These are phyloP conservation scores for Calonectria henricotiae DNA, from an alignment of 2,329 filamentous ascomycete genomes.

Conservation along the genomic window DNA sequence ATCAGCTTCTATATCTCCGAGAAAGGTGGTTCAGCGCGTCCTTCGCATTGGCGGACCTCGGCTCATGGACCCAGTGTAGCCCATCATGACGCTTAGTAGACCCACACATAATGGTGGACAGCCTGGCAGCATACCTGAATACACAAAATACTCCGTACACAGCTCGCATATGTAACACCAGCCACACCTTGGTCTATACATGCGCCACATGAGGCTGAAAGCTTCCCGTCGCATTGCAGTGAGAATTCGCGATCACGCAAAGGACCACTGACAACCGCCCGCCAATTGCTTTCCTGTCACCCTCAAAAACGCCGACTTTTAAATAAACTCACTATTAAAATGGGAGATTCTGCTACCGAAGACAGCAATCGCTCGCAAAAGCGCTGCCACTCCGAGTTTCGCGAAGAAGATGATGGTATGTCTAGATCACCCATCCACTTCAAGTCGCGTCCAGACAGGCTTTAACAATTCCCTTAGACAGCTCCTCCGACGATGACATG, in stretches of 20 bases:
- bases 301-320: neutral
- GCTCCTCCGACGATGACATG: conserved; percentile 92
- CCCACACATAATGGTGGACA: conserved; percentile 18
- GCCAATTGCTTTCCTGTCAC: neutral
- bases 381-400: conserved; percentile 72
- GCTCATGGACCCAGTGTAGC: conserved; percentile 14
- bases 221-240: conserved; percentile 27
- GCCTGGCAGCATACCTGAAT: neutral
- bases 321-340: conserved; percentile 31
- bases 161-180: neutral
- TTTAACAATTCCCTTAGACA: conserved; percentile 62
- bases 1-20: conserved; percentile 16
- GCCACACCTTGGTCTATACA: conserved; percentile 41
- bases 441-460: conserved; percentile 6
- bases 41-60: conserved; percentile 27
- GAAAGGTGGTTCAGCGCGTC: conserved; percentile 13
- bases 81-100: conserved; percentile 45
- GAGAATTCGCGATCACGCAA: conserved; percentile 21
- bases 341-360: conserved; percentile 53
- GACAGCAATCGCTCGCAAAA: conserved; percentile 60
- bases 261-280: neutral
- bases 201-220: conserved; percentile 51
- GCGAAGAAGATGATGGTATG: conserved; percentile 64
- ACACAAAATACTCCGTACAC: too few species aligned
- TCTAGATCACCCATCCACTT: conserved; percentile 53